phyloP scores from a whole-genome alignment of 768 basidiomycete genomes.

The Pleurotus ostreatus region DNA sequence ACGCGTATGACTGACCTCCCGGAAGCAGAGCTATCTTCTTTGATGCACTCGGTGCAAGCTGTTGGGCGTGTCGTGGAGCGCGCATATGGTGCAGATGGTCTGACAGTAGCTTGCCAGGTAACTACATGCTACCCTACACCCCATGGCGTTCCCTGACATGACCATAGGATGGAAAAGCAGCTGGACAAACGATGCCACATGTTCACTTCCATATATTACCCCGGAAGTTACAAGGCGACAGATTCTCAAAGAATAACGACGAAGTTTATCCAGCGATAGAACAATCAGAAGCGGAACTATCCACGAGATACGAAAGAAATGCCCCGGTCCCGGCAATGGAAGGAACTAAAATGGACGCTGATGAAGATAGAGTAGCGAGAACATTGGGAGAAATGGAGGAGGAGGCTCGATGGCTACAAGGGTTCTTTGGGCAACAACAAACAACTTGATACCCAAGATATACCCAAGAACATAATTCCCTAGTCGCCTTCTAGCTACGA shows the following conservation, averaged over 20 bases:
- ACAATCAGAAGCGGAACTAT: conserved; percentile 48
- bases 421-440: conserved; percentile 41
- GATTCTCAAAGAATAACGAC: conserved; percentile 60
- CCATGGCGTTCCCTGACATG: background rate
- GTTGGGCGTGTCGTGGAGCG: conserved; percentile 80
- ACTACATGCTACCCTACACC: background rate
- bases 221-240: conserved; percentile 65
- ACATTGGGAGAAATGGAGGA: conserved; percentile 72
- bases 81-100: conserved; percentile 75
- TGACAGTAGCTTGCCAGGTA: conserved; percentile 92
- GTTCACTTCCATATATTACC: conserved; percentile 97
- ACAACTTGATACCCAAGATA: background rate
- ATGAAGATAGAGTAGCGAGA: conserved; percentile 62
- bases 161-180: conserved; percentile 76
- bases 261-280: conserved; percentile 82
- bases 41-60: conserved; percentile 76
- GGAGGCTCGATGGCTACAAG: conserved; percentile 68
- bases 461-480: too few species aligned
- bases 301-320: conserved; percentile 24
- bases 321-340: conserved; percentile 21
- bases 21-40: conserved; percentile 68
- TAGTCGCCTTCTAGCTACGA: background rate
- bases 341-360: conserved; percentile 60
- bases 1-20: conserved; percentile 52
- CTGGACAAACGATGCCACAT: conserved; percentile 80